Evolutionary conservation across 768 basidiomycete genomes (phyloP).

Genomic region (Boletellus ananas): DNA sequence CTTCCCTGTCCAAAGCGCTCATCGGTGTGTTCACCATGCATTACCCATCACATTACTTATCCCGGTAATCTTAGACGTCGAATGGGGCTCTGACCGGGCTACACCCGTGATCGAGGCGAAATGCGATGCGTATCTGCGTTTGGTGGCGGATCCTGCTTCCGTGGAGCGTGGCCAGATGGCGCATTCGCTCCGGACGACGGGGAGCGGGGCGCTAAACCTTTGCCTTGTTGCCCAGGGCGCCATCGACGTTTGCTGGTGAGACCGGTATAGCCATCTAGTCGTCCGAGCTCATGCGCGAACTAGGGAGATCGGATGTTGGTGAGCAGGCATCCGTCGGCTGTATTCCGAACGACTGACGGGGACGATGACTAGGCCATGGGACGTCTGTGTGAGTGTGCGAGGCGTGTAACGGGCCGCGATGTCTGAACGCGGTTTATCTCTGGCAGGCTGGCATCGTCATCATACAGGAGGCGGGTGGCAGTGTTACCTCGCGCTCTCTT

Average conservation of each 20-base stretch:
- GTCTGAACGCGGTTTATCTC: neutral
- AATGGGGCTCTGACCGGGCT: constrained; percentile 84
- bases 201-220: constrained; percentile 81
- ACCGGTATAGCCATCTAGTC: neutral
- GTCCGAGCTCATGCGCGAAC: neutral
- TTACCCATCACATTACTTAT: neutral
- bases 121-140: constrained; percentile 61
- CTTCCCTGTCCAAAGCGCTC: constrained; percentile 69
- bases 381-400: constrained; percentile 59
- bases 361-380: constrained; percentile 58
- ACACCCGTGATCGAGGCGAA: constrained; percentile 54
- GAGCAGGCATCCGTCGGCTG: constrained; percentile 15
- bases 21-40: constrained; percentile 43
- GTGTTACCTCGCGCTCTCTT: constrained; percentile 58
- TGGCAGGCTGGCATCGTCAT: constrained; percentile 87
- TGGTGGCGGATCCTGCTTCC: constrained; percentile 62
- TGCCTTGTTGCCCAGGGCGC: constrained; percentile 86
- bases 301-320: constrained; percentile 81
- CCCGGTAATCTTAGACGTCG: constrained; percentile 50
- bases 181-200: constrained; percentile 77
- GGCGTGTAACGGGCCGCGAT: neutral
- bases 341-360: neutral
- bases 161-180: constrained; percentile 73
- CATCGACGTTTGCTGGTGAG: constrained; percentile 82
- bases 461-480: constrained; percentile 81